These are phyloP conservation scores for Tirmania nivea DNA, from an alignment of 495 filamentous ascomycete genomes.

Conservation along the genomic window DNA sequence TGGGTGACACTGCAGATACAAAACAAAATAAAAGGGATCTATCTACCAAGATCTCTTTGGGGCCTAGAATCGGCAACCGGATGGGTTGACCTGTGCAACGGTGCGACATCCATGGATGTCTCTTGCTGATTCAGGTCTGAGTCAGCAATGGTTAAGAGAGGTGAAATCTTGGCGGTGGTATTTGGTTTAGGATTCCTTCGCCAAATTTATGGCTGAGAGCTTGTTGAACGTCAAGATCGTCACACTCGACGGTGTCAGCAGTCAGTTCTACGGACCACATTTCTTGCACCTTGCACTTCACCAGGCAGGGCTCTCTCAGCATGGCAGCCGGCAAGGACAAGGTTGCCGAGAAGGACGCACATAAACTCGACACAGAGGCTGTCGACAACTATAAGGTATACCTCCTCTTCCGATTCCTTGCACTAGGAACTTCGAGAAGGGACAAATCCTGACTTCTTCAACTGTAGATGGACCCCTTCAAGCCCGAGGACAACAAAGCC, in stretches of 20 bases:
- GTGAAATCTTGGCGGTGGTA: background rate
- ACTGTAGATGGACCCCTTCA: constrained; percentile 55
- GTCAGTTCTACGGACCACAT: background rate
- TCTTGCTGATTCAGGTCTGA: no score
- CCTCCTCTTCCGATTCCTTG: background rate
- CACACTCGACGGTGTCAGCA: background rate
- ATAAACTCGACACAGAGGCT: constrained; percentile 95
- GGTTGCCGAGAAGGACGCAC: constrained; percentile 47
- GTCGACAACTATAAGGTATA: constrained; percentile 88
- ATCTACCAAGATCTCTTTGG: no score
- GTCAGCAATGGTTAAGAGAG: no score
- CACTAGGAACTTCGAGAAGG: background rate
- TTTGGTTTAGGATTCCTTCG: background rate
- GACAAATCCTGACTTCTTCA: background rate
- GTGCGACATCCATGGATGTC: no score
- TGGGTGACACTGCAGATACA: no score
- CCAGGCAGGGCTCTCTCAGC: background rate
- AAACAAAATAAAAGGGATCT: no score
- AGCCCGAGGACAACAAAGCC: constrained; percentile 56
- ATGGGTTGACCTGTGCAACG: no score
- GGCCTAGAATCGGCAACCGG: no score
- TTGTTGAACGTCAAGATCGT: background rate
- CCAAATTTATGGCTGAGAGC: background rate
- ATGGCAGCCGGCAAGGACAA: constrained; percentile 67
- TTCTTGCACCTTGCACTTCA: background rate